Evolutionary conservation across 2,329 filamentous ascomycete genomes (phyloP).

Genomic region (Arthrobotrys pseudoclavata): DNA sequence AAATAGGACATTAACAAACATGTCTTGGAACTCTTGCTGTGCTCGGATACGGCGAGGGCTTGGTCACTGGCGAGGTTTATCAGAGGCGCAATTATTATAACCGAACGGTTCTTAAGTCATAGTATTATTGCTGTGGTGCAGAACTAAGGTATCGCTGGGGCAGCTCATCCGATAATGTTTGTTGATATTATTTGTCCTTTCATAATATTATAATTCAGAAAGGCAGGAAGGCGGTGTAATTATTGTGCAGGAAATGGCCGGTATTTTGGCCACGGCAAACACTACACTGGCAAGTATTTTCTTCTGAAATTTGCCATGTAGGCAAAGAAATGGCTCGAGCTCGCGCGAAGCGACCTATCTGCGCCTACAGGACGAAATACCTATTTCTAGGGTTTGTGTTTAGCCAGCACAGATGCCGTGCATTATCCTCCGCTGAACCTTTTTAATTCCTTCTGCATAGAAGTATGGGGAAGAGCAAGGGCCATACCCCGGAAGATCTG

Average conservation of each 20-base stretch:
- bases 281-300: not conserved
- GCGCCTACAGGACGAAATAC: constrained; percentile 7
- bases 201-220: not conserved
- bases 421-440: constrained; percentile 41
- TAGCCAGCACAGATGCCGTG: constrained; percentile 52
- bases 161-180: constrained; percentile 7
- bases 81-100: constrained; percentile 41
- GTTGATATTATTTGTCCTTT: not conserved
- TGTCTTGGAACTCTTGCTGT: constrained; percentile 1
- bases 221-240: not conserved
- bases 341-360: constrained; percentile 28
- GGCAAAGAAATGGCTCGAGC: constrained; percentile 39
- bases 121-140: constrained; percentile 3
- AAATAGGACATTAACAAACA: constrained; percentile 5
- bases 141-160: not conserved
- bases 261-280: constrained; percentile 8
- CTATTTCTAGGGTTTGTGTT: constrained; percentile 42
- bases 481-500: constrained; percentile 52
- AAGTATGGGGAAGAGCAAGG: constrained; percentile 57
- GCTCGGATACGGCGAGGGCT: not conserved
- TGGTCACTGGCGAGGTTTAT: constrained; percentile 22
- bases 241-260: not conserved
- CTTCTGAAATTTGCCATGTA: constrained; percentile 17
- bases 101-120: constrained; percentile 1
- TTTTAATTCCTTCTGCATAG: constrained; percentile 47